Evolutionary conservation across 768 basidiomycete species (phyloP).

Genomic region (Tricholoma hemisulphureum): DNA sequence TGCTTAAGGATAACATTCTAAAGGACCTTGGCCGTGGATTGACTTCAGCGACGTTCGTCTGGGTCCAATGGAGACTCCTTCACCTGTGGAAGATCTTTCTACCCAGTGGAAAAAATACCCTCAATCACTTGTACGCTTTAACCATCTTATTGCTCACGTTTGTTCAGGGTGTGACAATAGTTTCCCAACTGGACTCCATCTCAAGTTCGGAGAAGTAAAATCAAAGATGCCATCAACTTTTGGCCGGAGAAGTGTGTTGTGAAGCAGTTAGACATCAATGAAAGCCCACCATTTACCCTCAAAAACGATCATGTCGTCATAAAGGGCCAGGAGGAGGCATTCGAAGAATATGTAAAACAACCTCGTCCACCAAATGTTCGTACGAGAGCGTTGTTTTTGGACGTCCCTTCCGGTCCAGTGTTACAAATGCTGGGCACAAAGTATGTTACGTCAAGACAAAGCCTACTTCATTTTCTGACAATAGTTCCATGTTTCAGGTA

Average conservation of each 20-base stretch:
- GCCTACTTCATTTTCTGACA: not conserved
- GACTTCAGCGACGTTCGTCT: slow-evolving; percentile 9
- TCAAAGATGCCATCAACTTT: slow-evolving; percentile 18
- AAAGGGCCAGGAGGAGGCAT: slow-evolving; percentile 15
- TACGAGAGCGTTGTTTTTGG: slow-evolving; percentile 36
- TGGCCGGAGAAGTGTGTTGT: slow-evolving; percentile 5
- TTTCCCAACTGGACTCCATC: slow-evolving; percentile 42
- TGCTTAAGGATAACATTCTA: slow-evolving; percentile 1
- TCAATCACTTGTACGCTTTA: slow-evolving; percentile 22
- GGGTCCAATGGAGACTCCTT: not conserved
- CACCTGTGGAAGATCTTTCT: slow-evolving; percentile 3
- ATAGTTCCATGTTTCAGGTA: slow-evolving; percentile 26
- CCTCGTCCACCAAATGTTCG: slow-evolving; percentile 25
- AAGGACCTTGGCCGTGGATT: slow-evolving; percentile 36
- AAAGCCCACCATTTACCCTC: slow-evolving; percentile 5
- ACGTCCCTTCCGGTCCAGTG: slow-evolving; percentile 30
- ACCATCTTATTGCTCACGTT: not conserved
- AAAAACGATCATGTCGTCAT: slow-evolving; percentile 11
- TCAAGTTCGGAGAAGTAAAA: slow-evolving; percentile 34
- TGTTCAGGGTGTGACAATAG: not conserved
- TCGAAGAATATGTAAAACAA: slow-evolving; percentile 28
- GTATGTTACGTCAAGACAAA: slow-evolving; percentile 17
- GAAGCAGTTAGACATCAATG: slow-evolving; percentile 8
- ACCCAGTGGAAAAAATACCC: slow-evolving; percentile 36
- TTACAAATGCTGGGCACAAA: slow-evolving; percentile 36